Percentiles rank a stretch among this genome's conserved stretches.
phyloP scores from a whole-genome alignment of 306 rosid species.

The Vigna mungo region DNA sequence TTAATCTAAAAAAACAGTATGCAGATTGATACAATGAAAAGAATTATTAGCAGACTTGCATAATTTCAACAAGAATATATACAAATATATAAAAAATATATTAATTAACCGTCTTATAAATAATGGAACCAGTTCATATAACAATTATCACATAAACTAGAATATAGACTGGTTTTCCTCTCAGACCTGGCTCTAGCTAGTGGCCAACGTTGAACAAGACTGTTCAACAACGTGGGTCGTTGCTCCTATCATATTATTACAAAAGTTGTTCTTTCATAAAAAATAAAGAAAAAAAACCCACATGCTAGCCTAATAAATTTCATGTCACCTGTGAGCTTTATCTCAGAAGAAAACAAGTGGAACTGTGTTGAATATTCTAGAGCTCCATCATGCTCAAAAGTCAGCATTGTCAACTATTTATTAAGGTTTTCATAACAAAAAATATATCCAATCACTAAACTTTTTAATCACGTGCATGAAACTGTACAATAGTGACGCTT shows the following conservation, averaged over 20 bases:
- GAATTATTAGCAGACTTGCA: too few species aligned
- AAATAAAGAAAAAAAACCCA: background rate
- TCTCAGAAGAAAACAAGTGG: background rate
- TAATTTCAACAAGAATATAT: too few species aligned
- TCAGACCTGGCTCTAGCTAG: background rate
- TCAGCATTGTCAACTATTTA: conserved; percentile 49
- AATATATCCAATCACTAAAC: background rate
- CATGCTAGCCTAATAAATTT: background rate
- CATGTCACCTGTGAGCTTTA: background rate
- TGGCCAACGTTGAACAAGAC: background rate
- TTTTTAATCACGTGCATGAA: conserved; percentile 52
- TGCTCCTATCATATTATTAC: background rate
- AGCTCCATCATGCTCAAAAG: conserved; percentile 25
- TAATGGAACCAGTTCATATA: too few species aligned
- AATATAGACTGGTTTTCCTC: background rate
- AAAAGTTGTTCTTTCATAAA: background rate
- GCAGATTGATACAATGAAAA: background rate
- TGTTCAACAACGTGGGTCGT: background rate
- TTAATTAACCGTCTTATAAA: background rate
- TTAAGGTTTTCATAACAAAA: conserved; percentile 1
- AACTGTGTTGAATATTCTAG: conserved; percentile 31
- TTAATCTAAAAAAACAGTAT: background rate
- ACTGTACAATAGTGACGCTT: conserved; percentile 31
- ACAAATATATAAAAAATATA: background rate
- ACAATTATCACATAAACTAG: background rate